A percentile compares a stretch with the other conserved stretches of the same genome.
These are phyloP conservation scores for Yamadazyma conglobata DNA, from an alignment of 1,139 yeast genomes.

Conservation along the genomic window DNA sequence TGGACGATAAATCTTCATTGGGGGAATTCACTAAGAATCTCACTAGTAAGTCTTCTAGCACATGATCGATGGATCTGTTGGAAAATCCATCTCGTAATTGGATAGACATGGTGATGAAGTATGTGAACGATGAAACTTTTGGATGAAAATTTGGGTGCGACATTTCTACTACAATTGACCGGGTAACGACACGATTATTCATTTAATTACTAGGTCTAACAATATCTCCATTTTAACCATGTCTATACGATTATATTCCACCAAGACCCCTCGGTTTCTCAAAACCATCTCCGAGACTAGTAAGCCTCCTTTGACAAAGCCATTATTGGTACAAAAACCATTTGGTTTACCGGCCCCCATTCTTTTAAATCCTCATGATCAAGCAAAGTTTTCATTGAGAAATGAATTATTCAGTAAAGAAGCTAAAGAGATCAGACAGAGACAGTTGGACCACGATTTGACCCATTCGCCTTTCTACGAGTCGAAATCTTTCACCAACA, in stretches of 20 bases:
- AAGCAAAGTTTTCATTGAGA: slow-evolving; percentile 19
- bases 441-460: slow-evolving; percentile 65
- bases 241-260: slow-evolving; percentile 10
- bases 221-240: background rate
- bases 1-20: slow-evolving; percentile 78
- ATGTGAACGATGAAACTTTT: too few species aligned
- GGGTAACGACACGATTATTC: too few species aligned
- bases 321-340: slow-evolving; percentile 32
- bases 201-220: too few species aligned
- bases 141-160: too few species aligned
- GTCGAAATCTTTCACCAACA: slow-evolving; percentile 71
- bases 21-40: slow-evolving; percentile 92
- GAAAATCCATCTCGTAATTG: slow-evolving; percentile 54
- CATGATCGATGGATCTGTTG: slow-evolving; percentile 64
- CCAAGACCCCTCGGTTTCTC: slow-evolving; percentile 24
- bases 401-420: slow-evolving; percentile 34
- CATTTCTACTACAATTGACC: too few species aligned
- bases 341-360: slow-evolving; percentile 38
- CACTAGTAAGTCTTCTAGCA: slow-evolving; percentile 82
- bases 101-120: slow-evolving; percentile 42
- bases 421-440: slow-evolving; percentile 52
- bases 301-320: slow-evolving; percentile 27
- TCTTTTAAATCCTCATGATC: slow-evolving; percentile 23
- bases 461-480: slow-evolving; percentile 87
- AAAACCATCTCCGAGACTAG: slow-evolving; percentile 27